Evolutionary conservation across 2,329 filamentous ascomycete genomes (phyloP).

Genomic region (Amylocarpus encephaloides): DNA sequence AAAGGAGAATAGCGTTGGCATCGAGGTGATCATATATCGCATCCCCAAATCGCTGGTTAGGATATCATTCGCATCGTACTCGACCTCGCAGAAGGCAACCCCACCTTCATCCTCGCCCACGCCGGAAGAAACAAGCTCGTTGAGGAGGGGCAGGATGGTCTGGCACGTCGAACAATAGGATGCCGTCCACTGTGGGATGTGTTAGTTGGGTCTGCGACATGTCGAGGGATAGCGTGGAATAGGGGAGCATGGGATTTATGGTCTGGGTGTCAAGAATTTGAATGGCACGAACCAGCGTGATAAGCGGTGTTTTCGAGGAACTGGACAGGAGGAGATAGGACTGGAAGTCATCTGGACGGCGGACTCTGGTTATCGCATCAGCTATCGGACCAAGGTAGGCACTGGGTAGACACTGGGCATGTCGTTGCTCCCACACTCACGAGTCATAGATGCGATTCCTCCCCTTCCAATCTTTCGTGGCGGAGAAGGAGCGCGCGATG

Average conservation of each 20-base stretch:
- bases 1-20: conserved; percentile 53
- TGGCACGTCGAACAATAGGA: conserved; percentile 52
- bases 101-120: conserved; percentile 51
- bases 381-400: too few species aligned
- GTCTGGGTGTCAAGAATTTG: neutral
- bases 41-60: conserved; percentile 43
- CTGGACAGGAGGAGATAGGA: conserved; percentile 50
- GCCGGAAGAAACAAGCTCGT: conserved; percentile 38
- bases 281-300: conserved; percentile 25
- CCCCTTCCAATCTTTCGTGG: conserved; percentile 21
- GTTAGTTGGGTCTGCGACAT: neutral
- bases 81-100: conserved; percentile 47
- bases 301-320: conserved; percentile 47
- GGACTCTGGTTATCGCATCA: conserved; percentile 44
- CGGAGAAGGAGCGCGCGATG: conserved; percentile 16
- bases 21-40: conserved; percentile 51
- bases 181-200: conserved; percentile 49
- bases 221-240: neutral
- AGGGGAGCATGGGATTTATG: neutral
- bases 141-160: conserved; percentile 43
- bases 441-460: conserved; percentile 37
- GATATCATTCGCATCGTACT: conserved; percentile 53
- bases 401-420: too few species aligned
- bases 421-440: too few species aligned
- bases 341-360: conserved; percentile 47